phyloP scores from a whole-genome alignment of 345 rosid species.

The Brassica carinata region DNA sequence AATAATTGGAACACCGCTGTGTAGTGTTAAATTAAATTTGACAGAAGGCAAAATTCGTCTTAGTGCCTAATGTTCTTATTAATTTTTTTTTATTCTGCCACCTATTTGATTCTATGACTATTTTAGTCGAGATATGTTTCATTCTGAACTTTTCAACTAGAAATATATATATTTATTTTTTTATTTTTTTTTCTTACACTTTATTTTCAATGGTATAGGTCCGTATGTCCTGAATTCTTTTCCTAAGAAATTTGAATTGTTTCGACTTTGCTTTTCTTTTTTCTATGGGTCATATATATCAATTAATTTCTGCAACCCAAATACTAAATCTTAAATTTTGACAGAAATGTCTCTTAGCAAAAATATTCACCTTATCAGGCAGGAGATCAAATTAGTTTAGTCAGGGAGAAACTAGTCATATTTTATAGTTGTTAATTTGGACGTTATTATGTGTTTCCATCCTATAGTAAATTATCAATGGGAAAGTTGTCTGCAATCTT shows the following conservation, averaged over 20 bases:
- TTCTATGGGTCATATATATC: neutral
- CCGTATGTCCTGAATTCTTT: neutral
- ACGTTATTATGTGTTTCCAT: neutral
- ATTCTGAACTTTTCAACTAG: conserved; percentile 1
- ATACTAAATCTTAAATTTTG: neutral
- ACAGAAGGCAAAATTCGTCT: conserved; percentile 16
- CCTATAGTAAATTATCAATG: neutral
- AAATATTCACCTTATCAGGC: neutral
- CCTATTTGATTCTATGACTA: conserved; percentile 5
- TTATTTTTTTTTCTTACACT: too few species aligned
- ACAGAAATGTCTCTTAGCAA: neutral
- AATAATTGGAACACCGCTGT: conserved; percentile 23
- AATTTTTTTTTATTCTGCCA: neutral
- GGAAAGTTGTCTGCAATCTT: neutral
- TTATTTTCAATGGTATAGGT: neutral
- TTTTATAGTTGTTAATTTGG: neutral
- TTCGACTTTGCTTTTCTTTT: conserved; percentile 2
- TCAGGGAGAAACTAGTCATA: neutral
- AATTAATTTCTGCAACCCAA: neutral
- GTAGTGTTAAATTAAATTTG: neutral
- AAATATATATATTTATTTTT: neutral
- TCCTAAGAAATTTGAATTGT: neutral
- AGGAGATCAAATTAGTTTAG: neutral
- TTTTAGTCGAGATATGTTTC: neutral
- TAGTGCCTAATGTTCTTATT: neutral